A percentile compares a stretch with the other conserved stretches of the same genome.
Conservation (phyloP, 257 asterid species). For the Rehmannia glutinosa region DNA sequence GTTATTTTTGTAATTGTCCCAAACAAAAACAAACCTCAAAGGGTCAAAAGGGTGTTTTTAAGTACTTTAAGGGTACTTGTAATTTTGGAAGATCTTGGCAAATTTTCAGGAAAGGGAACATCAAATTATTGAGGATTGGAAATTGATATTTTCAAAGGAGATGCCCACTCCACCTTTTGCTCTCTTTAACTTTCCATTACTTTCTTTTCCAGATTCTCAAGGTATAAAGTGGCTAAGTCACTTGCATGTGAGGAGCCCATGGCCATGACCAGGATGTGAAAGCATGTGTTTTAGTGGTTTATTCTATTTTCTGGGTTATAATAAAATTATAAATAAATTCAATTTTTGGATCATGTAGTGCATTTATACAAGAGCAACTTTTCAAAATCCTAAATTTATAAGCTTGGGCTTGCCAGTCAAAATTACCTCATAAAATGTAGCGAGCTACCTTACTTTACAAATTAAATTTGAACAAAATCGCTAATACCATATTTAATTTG, state of each 20-base stretch:
- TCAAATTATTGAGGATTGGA: not conserved
- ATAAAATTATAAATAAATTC: not conserved
- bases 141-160: not conserved
- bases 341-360: too few relatives aligned
- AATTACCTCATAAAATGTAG: too few relatives aligned
- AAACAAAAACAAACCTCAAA: too few relatives aligned
- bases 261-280: not conserved
- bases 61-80: too few relatives aligned
- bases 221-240: slow-evolving; percentile 18
- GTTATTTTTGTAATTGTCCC: too few relatives aligned
- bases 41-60: too few relatives aligned
- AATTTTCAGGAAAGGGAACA: not conserved
- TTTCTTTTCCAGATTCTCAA: slow-evolving; percentile 17
- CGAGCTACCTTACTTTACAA: too few relatives aligned
- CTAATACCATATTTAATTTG: too few relatives aligned
- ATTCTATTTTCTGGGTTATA: not conserved
- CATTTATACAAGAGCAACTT: too few relatives aligned
- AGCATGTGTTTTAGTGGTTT: slow-evolving; percentile 14
- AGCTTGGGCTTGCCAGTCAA: too few relatives aligned
- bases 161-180: slow-evolving; percentile 8
- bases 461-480: too few relatives aligned
- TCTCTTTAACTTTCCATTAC: not conserved
- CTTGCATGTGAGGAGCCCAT: slow-evolving; percentile 18
- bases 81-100: not conserved
- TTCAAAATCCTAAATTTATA: too few relatives aligned